Evolutionary conservation across 2,329 filamentous ascomycete species (phyloP).

Genomic region (Hirsutella thompsonii): DNA sequence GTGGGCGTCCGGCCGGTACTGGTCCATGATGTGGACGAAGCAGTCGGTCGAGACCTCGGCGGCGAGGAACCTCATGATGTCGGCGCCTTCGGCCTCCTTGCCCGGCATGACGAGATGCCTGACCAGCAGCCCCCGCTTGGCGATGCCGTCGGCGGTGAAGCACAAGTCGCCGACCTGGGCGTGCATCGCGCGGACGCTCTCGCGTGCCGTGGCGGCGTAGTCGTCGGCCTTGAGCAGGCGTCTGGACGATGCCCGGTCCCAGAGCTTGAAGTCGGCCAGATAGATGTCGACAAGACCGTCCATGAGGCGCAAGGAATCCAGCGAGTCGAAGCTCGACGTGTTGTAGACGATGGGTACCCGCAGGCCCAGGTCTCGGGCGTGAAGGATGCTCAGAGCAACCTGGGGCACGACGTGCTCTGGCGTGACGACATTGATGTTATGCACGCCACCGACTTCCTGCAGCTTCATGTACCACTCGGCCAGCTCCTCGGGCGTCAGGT

Average conservation of each 20-base stretch:
- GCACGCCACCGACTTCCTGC: constrained; percentile 65
- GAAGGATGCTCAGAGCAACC: constrained; percentile 62
- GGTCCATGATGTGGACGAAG: constrained; percentile 82
- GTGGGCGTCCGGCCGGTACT: constrained; percentile 70
- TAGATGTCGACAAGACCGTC: constrained; percentile 78
- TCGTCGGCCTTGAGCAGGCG: constrained; percentile 67
- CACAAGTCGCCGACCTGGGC: constrained; percentile 70
- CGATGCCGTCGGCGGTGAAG: constrained; percentile 71
- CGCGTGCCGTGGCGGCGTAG: constrained; percentile 58
- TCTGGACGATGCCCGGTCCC: constrained; percentile 52
- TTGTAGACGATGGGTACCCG: constrained; percentile 72
- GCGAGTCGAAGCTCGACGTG: constrained; percentile 68
- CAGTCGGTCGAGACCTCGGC: constrained; percentile 59
- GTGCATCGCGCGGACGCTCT: constrained; percentile 72
- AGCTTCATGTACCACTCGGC: constrained; percentile 76
- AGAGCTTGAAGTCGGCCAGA: constrained; percentile 80
- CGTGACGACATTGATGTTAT: constrained; percentile 82
- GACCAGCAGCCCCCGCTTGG: constrained; percentile 63
- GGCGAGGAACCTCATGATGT: constrained; percentile 68
- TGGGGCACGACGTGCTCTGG: constrained; percentile 81
- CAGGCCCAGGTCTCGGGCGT: constrained; percentile 57
- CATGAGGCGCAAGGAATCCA: constrained; percentile 57
- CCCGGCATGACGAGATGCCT: constrained; percentile 80
- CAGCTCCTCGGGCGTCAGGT: constrained; percentile 65
- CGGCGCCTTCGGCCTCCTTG: constrained; percentile 56